These are phyloP conservation scores for Mycosphaerella sp. DNA, from an alignment of 2,329 filamentous ascomycete species.

Conservation along the genomic window DNA sequence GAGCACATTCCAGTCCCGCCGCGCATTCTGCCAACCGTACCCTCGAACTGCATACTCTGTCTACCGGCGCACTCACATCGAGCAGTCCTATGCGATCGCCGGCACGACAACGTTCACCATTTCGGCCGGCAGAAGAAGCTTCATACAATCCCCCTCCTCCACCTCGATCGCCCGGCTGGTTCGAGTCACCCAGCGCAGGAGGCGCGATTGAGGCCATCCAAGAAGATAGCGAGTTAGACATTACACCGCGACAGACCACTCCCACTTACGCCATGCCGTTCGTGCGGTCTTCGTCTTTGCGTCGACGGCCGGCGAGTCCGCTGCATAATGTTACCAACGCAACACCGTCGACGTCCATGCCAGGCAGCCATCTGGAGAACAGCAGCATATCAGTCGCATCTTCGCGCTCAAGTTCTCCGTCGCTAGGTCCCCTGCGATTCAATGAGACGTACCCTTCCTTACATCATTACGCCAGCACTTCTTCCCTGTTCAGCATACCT, in stretches of 20 bases:
- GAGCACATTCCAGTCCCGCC: conserved; percentile 44
- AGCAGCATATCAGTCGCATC: conserved; percentile 19
- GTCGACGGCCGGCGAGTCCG: conserved; percentile 43
- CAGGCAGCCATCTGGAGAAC: conserved; percentile 17
- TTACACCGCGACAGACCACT: conserved; percentile 35
- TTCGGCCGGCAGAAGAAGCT: conserved; percentile 24
- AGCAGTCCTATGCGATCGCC: conserved; percentile 36
- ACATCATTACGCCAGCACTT: conserved; percentile 37
- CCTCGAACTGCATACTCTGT: conserved; percentile 28
- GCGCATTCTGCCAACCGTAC: conserved; percentile 32
- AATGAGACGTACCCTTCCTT: conserved; percentile 43
- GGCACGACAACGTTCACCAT: conserved; percentile 39
- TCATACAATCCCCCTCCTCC: conserved; percentile 20
- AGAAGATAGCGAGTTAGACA: conserved; percentile 45
- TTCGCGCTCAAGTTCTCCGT: conserved; percentile 36
- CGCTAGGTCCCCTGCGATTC: conserved; percentile 41
- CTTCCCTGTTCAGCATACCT: conserved; percentile 46
- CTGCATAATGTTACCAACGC: conserved; percentile 37
- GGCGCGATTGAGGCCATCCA: conserved; percentile 38
- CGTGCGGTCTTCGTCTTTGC: conserved; percentile 31
- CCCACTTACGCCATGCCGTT: conserved; percentile 24
- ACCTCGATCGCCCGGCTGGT: conserved; percentile 29
- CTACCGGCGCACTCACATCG: conserved; percentile 30
- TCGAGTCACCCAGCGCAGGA: conserved; percentile 20
- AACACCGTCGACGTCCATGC: conserved; percentile 17